These are phyloP conservation scores for Pichia sp. DNA, from an alignment of 1,139 yeast genomes.

Conservation along the genomic window DNA sequence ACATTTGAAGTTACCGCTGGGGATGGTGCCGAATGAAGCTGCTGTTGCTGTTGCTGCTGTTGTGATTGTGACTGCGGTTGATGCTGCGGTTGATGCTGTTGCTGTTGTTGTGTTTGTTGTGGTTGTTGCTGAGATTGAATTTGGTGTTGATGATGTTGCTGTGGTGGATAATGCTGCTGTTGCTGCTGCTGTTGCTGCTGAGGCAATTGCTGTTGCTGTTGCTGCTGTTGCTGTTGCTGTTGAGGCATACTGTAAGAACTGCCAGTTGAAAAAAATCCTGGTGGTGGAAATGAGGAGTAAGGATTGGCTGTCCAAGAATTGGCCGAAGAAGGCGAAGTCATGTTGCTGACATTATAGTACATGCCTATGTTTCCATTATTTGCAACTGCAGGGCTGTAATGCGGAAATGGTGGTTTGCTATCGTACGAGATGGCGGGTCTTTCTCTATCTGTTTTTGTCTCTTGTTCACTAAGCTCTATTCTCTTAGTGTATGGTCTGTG, in stretches of 20 bases:
- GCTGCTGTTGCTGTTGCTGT: background rate
- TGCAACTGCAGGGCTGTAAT: background rate
- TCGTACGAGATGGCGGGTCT: background rate
- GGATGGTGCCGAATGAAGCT: background rate
- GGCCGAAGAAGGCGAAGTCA: background rate
- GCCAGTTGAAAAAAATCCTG: background rate
- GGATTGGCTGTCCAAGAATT: slow-evolving; percentile 1
- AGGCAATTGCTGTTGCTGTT: background rate
- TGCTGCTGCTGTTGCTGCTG: background rate
- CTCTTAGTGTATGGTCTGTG: slow-evolving; percentile 8
- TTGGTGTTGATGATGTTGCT: background rate
- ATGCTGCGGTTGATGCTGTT: background rate
- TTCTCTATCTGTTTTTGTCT: background rate
- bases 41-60: background rate
- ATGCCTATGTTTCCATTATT: background rate
- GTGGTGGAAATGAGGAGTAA: background rate
- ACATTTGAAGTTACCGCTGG: background rate
- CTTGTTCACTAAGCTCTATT: slow-evolving; percentile 7
- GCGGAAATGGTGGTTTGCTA: background rate
- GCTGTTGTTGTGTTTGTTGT: background rate
- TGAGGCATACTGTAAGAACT: background rate
- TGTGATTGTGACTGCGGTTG: background rate
- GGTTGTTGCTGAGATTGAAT: background rate
- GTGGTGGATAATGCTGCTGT: background rate
- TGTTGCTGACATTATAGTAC: background rate